A percentile compares a stretch with the other conserved stretches of the same genome.
Evolutionary conservation across 2,329 filamentous ascomycete genomes (phyloP).

Genomic region (Helotiales sp.): DNA sequence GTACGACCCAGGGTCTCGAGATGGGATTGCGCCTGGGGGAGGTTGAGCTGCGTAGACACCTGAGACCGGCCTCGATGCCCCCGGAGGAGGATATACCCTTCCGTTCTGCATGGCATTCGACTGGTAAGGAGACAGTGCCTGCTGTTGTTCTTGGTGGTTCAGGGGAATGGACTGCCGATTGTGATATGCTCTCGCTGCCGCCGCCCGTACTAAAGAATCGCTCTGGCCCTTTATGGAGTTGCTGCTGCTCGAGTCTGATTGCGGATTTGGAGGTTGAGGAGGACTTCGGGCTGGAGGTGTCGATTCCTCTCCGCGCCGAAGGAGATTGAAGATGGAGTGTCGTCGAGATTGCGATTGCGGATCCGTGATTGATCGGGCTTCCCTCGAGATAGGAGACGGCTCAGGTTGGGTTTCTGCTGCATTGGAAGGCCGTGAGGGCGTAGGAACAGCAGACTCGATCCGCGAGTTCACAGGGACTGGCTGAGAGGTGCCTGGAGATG

Average conservation of each 20-base stretch:
- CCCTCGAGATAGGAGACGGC: slow-evolving; percentile 24
- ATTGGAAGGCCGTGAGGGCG: slow-evolving; percentile 16
- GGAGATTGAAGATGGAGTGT: slow-evolving; percentile 38
- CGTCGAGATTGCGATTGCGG: slow-evolving; percentile 33
- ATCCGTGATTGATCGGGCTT: slow-evolving; percentile 30
- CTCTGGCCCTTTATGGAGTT: slow-evolving; percentile 29
- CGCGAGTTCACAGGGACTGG: slow-evolving; percentile 29
- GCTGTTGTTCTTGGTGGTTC: slow-evolving; percentile 44
- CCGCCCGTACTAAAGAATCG: slow-evolving; percentile 29
- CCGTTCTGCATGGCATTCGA: slow-evolving; percentile 42
- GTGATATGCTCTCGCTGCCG: slow-evolving; percentile 37
- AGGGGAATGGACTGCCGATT: slow-evolving; percentile 44
- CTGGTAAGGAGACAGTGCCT: slow-evolving; percentile 43
- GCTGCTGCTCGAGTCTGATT: slow-evolving; percentile 32
- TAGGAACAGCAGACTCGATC: slow-evolving; percentile 15
- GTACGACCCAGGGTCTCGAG: slow-evolving; percentile 44
- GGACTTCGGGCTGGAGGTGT: slow-evolving; percentile 21
- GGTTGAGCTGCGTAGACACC: slow-evolving; percentile 44
- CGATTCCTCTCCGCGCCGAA: slow-evolving; percentile 34
- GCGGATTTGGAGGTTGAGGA: slow-evolving; percentile 21
- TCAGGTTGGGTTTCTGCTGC: slow-evolving; percentile 10
- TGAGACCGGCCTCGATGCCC: slow-evolving; percentile 44
- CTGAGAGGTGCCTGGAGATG: slow-evolving; percentile 28
- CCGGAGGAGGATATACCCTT: slow-evolving; percentile 38
- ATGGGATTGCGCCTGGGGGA: slow-evolving; percentile 40